Conservation (phyloP, 768 basidiomycete species). For the Trametes coccinea region DNA sequence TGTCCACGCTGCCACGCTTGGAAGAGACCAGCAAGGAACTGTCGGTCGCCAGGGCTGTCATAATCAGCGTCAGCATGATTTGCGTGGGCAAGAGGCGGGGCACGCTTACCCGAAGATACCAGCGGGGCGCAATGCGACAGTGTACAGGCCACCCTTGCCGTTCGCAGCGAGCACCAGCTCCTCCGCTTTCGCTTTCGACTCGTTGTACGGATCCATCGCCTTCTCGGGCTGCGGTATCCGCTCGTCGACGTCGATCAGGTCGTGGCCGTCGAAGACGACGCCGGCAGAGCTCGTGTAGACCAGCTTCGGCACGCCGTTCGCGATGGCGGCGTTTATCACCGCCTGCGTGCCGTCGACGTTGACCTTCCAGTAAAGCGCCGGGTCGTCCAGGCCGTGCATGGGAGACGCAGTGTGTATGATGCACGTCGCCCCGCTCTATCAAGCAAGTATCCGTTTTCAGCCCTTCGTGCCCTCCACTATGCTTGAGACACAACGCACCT, state of each 20-base stretch:
- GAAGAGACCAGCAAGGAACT: slow-evolving; percentile 77
- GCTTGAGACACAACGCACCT: slow-evolving; percentile 45
- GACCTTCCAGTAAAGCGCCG: slow-evolving; percentile 83
- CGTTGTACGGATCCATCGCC: slow-evolving; percentile 89
- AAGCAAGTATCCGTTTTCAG: background rate
- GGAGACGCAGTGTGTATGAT: slow-evolving; percentile 96
- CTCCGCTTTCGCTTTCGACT: slow-evolving; percentile 91
- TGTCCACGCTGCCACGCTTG: slow-evolving; percentile 78
- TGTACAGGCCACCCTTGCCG: slow-evolving; percentile 78
- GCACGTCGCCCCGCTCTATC: slow-evolving; percentile 77
- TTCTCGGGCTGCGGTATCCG: slow-evolving; percentile 71
- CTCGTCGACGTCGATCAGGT: slow-evolving; percentile 88
- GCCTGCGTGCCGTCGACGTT: slow-evolving; percentile 91
- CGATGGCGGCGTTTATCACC: slow-evolving; percentile 78
- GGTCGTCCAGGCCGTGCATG: slow-evolving; percentile 63
- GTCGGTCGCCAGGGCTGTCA: slow-evolving; percentile 85
- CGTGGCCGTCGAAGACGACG: slow-evolving; percentile 79
- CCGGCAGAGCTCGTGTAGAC: slow-evolving; percentile 95
- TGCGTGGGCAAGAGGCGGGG: background rate
- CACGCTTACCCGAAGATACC: slow-evolving; percentile 88
- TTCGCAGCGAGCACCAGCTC: slow-evolving; percentile 82
- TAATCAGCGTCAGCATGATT: background rate
- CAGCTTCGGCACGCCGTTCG: slow-evolving; percentile 74
- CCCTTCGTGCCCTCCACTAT: background rate
- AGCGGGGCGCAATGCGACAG: slow-evolving; percentile 88